Conservation (phyloP, 345 rosid genomes). For the Noccaea bulbosa region DNA sequence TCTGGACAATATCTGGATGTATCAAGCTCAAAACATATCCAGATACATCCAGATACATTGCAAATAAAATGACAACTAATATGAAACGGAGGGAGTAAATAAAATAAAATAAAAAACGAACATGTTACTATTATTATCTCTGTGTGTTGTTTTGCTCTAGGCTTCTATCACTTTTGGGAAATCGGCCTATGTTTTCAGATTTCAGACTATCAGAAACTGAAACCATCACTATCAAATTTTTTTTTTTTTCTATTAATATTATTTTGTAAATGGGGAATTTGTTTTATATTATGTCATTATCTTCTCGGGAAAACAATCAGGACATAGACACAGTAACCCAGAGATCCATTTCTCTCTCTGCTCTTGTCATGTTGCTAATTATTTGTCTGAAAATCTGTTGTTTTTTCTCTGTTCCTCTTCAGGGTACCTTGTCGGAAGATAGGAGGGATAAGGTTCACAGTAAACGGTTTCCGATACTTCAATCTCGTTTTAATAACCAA, state of each 20-base stretch:
- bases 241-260: not conserved
- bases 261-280: not conserved
- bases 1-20: too few relatives aligned
- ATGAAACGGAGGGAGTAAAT: too few relatives aligned
- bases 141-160: constrained; percentile 22
- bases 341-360: constrained; percentile 9
- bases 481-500: constrained; percentile 82
- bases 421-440: constrained; percentile 89
- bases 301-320: constrained; percentile 39
- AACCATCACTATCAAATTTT: constrained; percentile 28
- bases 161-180: constrained; percentile 15
- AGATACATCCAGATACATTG: too few relatives aligned
- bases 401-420: constrained; percentile 17
- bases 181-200: constrained; percentile 15
- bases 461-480: constrained; percentile 98
- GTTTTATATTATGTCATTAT: constrained; percentile 11
- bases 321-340: constrained; percentile 20
- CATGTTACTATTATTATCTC: constrained; percentile 10
- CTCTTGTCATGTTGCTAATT: constrained; percentile 31
- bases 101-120: not conserved
- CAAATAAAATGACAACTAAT: too few relatives aligned
- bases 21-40: too few relatives aligned
- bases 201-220: constrained; percentile 25
- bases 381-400: constrained; percentile 6
- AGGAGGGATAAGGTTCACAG: constrained; percentile 87